Evolutionary conservation across 495 filamentous ascomycete genomes (phyloP).

Genomic region (Daldinia concentrica): DNA sequence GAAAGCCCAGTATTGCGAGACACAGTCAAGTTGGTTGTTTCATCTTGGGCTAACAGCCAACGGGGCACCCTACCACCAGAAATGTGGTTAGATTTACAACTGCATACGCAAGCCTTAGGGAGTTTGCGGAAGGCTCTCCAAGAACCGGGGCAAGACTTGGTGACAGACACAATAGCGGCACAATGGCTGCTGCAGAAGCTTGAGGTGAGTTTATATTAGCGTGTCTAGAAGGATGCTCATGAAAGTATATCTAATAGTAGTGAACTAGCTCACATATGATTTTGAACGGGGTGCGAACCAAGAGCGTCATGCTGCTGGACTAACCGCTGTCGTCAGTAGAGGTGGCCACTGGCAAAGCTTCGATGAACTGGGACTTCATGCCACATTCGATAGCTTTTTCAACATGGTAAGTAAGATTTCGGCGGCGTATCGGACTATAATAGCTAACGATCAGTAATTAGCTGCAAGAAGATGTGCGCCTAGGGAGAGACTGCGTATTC

Average conservation of each 20-base stretch:
- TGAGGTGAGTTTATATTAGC: constrained; percentile 33
- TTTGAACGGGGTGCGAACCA: constrained; percentile 45
- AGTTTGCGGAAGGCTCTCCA: constrained; percentile 44
- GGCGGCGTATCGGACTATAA: neutral
- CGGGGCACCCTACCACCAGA: constrained; percentile 32
- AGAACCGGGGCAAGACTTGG: constrained; percentile 18
- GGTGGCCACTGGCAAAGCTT: constrained; percentile 39
- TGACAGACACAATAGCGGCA: constrained; percentile 40
- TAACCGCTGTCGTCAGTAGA: constrained; percentile 41
- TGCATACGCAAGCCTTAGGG: constrained; percentile 40
- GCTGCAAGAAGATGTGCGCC: constrained; percentile 47
- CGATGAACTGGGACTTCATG: constrained; percentile 32
- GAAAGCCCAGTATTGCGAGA: constrained; percentile 32
- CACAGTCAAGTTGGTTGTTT: constrained; percentile 38
- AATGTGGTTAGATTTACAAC: constrained; percentile 42
- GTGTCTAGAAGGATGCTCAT: neutral
- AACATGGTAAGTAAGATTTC: constrained; percentile 38
- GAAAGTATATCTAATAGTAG: constrained; percentile 8
- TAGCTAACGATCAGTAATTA: constrained; percentile 13
- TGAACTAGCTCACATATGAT: constrained; percentile 40
- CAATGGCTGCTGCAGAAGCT: constrained; percentile 43
- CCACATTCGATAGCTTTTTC: constrained; percentile 43
- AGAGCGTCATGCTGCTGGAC: constrained; percentile 43
- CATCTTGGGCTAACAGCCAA: constrained; percentile 41
- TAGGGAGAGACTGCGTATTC: constrained; percentile 42